Evolutionary conservation across 2,329 filamentous ascomycete genomes (phyloP).

Genomic region (Colletotrichum shisoi): DNA sequence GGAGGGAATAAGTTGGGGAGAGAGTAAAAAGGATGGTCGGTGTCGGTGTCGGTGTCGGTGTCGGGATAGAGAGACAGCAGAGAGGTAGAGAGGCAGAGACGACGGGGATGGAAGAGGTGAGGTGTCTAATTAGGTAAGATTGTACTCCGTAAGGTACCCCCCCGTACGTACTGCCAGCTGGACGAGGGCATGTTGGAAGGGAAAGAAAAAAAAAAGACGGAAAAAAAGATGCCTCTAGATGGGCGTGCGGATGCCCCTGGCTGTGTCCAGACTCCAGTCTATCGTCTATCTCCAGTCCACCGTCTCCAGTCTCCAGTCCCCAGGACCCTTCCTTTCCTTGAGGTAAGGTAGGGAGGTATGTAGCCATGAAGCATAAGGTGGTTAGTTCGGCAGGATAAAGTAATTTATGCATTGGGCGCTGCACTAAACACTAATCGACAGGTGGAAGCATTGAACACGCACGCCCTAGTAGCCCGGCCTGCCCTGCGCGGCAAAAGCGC

Average conservation of each 20-base stretch:
- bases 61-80: background rate
- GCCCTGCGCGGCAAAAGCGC: too few relatives aligned
- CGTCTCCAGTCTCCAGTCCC: background rate
- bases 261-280: background rate
- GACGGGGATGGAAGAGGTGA: conserved; percentile 17
- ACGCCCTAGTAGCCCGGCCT: conserved; percentile 6
- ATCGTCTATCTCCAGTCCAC: too few relatives aligned
- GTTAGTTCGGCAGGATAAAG: too few relatives aligned
- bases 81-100: conserved; percentile 3
- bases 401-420: background rate
- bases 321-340: conserved; percentile 1
- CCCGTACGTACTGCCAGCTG: background rate
- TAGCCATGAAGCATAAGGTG: too few relatives aligned
- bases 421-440: background rate
- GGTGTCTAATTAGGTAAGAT: conserved; percentile 37
- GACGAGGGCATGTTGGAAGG: background rate
- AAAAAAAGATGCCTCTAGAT: conserved; percentile 30
- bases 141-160: too few relatives aligned
- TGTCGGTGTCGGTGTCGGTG: background rate
- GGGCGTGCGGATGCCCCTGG: conserved; percentile 21
- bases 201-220: background rate
- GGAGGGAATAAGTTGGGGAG: conserved; percentile 1
- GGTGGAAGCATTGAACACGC: conserved; percentile 5
- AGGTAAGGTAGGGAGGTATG: background rate
- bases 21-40: background rate